Percentiles rank a stretch among this genome's conserved stretches.
These are phyloP conservation scores for Ophidiomyces ophidiicola DNA, from an alignment of 2,329 filamentous ascomycete species.

Conservation along the genomic window DNA sequence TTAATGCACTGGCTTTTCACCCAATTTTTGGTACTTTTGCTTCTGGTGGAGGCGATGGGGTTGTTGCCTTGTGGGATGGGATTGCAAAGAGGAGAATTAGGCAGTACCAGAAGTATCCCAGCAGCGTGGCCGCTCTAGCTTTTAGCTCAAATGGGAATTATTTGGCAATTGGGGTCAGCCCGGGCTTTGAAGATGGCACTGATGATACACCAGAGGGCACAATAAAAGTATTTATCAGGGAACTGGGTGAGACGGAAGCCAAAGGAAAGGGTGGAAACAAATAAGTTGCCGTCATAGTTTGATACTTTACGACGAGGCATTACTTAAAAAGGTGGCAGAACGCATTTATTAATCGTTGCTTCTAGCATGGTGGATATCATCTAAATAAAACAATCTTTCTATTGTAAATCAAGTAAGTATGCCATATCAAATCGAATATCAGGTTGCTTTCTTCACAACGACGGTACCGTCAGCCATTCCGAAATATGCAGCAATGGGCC, in stretches of 20 bases:
- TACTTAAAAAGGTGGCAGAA: no score
- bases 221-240: conserved; percentile 65
- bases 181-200: conserved; percentile 77
- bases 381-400: no score
- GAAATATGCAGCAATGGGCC: conserved; percentile 89
- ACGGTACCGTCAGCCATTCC: conserved; percentile 69
- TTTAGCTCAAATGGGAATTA: conserved; percentile 69
- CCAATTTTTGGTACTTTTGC: conserved; percentile 74
- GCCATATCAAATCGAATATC: no score
- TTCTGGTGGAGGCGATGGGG: conserved; percentile 76
- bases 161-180: conserved; percentile 68
- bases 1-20: conserved; percentile 83
- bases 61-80: conserved; percentile 87
- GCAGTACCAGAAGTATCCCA: conserved; percentile 73
- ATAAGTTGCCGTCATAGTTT: no score
- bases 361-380: no score
- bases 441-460: conserved; percentile 41
- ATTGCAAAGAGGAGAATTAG: conserved; percentile 79
- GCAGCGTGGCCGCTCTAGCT: conserved; percentile 62
- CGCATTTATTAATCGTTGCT: no score
- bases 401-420: no score
- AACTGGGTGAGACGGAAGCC: conserved; percentile 76
- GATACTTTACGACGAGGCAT: no score
- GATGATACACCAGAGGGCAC: conserved; percentile 62
- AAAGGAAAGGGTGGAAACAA: conserved; percentile 69